Percentiles rank a stretch among this genome's conserved stretches.
phyloP scores from a whole-genome alignment of 2,329 filamentous ascomycete genomes.

The Cytospora piceae region DNA sequence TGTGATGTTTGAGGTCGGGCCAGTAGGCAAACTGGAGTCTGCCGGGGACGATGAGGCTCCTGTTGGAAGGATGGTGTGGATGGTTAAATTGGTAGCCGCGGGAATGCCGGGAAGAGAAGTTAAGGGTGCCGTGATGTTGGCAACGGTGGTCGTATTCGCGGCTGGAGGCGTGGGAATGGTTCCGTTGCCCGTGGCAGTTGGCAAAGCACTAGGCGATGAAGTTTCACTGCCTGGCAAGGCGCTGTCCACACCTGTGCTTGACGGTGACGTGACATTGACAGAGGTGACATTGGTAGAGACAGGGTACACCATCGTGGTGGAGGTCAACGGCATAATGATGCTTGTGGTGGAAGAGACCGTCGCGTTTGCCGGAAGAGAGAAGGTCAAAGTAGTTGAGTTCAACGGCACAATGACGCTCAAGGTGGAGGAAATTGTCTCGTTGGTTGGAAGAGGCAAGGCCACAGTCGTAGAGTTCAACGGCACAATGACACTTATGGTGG shows the following conservation, averaged over 20 bases:
- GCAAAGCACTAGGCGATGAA: constrained; percentile 3
- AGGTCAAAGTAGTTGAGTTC: constrained; percentile 12
- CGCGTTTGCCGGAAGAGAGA: constrained; percentile 26
- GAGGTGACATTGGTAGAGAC: constrained; percentile 1
- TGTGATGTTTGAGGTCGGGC: constrained; percentile 25
- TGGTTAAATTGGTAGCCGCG: constrained; percentile 24
- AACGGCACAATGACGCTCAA: not conserved
- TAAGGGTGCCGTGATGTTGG: constrained; percentile 23
- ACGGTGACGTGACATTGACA: constrained; percentile 14
- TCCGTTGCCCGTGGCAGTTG: constrained; percentile 18
- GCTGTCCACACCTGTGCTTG: not conserved
- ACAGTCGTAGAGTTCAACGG: constrained; percentile 24
- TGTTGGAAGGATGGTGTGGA: constrained; percentile 17
- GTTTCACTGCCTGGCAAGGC: constrained; percentile 11
- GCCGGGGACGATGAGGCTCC: constrained; percentile 1
- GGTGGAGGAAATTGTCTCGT: not conserved
- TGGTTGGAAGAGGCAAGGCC: constrained; percentile 25
- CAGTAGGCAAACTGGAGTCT: constrained; percentile 18
- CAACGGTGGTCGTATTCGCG: constrained; percentile 18
- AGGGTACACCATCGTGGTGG: constrained; percentile 7
- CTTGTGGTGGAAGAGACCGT: not conserved
- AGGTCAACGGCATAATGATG: constrained; percentile 2
- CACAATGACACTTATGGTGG: constrained; percentile 18
- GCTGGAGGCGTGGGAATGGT: constrained; percentile 13
- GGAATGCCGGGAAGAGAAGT: constrained; percentile 10